These are phyloP conservation scores for Quercus robur DNA, from an alignment of 306 rosid genomes.

Conservation along the genomic window DNA sequence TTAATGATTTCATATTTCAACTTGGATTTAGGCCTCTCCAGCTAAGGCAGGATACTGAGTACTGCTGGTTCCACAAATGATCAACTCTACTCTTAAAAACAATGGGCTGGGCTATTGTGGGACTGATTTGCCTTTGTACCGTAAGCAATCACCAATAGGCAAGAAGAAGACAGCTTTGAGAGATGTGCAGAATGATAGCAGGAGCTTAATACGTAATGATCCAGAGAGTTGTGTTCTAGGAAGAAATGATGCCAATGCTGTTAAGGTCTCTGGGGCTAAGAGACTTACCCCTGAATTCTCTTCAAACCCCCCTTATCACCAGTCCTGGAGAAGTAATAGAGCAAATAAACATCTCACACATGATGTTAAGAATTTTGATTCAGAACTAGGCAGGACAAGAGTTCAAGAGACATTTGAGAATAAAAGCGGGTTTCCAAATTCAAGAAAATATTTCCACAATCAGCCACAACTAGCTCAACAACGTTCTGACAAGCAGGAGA, in stretches of 20 bases:
- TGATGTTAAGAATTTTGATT: slow-evolving; percentile 11
- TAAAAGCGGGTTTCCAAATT: neutral
- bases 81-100: slow-evolving; percentile 10
- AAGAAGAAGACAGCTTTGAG: slow-evolving; percentile 34
- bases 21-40: neutral
- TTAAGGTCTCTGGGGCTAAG: slow-evolving; percentile 31
- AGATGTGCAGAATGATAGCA: slow-evolving; percentile 41
- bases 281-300: slow-evolving; percentile 25
- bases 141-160: slow-evolving; percentile 27
- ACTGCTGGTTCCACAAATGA: slow-evolving; percentile 13
- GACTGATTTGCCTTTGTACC: slow-evolving; percentile 23
- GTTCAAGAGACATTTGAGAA: neutral
- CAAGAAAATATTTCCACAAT: slow-evolving; percentile 2
- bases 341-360: slow-evolving; percentile 16
- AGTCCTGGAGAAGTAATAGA: slow-evolving; percentile 17
- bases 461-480: slow-evolving; percentile 8
- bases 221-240: slow-evolving; percentile 23
- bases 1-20: neutral
- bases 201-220: slow-evolving; percentile 3
- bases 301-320: slow-evolving; percentile 13
- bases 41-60: slow-evolving; percentile 2
- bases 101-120: slow-evolving; percentile 4
- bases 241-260: neutral
- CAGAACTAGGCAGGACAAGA: slow-evolving; percentile 23
- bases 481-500: slow-evolving; percentile 2